Evolutionary conservation across 805 yeast species (phyloP).

Genomic region (Yamadazyma philogaea): DNA sequence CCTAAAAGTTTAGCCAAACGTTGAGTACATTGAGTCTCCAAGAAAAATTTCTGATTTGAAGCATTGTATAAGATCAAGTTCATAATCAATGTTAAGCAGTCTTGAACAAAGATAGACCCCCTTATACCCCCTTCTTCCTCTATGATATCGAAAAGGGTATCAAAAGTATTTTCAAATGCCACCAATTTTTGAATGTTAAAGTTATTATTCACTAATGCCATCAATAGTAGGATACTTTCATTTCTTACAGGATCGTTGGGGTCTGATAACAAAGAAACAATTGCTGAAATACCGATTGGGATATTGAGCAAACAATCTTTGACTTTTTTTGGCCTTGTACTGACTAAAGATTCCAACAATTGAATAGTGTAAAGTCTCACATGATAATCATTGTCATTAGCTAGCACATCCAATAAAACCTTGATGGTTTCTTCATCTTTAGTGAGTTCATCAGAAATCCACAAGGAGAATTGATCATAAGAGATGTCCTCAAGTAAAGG

Average conservation of each 20-base stretch:
- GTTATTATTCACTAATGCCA: conserved; percentile 78
- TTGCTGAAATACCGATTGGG: conserved; percentile 75
- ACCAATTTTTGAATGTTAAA: conserved; percentile 87
- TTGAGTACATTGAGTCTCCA: conserved; percentile 79
- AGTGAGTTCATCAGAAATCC: conserved; percentile 93
- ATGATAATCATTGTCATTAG: conserved; percentile 63
- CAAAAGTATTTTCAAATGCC: conserved; percentile 92
- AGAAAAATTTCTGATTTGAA: conserved; percentile 82
- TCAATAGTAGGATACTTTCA: conserved; percentile 78
- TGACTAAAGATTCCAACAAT: conserved; percentile 74
- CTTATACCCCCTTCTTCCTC: conserved; percentile 85
- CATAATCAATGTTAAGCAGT: conserved; percentile 72
- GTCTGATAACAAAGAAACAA: conserved; percentile 54
- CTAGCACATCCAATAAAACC: conserved; percentile 41
- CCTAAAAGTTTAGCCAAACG: conserved; percentile 59
- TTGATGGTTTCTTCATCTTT: conserved; percentile 40
- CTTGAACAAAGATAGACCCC: conserved; percentile 88
- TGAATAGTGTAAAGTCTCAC: conserved; percentile 79
- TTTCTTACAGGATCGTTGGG: conserved; percentile 79
- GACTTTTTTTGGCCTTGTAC: conserved; percentile 70
- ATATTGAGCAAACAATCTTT: conserved; percentile 69
- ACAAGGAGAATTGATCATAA: conserved; percentile 82
- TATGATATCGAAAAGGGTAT: conserved; percentile 71
- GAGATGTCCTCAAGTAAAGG: conserved; percentile 57
- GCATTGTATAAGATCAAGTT: conserved; percentile 78